Percentiles rank a stretch among this genome's conserved stretches.
These are phyloP conservation scores for Aspergillus niger DNA, from an alignment of 2,329 filamentous ascomycete species.

Conservation along the genomic window DNA sequence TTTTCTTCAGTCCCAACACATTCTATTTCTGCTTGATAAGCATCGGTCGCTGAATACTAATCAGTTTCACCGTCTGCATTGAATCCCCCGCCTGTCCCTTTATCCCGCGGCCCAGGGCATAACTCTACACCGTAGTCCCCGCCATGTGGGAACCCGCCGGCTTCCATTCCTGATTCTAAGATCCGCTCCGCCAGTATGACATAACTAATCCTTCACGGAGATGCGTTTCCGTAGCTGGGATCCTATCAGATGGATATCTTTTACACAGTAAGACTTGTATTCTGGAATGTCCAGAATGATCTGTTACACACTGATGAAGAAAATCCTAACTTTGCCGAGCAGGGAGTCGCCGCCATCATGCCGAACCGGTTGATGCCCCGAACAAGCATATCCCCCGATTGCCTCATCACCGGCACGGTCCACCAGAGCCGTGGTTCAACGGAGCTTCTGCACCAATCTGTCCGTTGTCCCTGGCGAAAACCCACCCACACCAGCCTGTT, in stretches of 20 bases:
- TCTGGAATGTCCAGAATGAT: too few species aligned
- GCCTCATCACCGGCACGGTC: neutral
- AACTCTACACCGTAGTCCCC: neutral
- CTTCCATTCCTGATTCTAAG: too few species aligned
- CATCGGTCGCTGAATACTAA: neutral
- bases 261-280: too few species aligned
- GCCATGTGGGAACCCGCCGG: neutral
- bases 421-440: conserved; percentile 1
- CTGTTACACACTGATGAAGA: too few species aligned
- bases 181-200: too few species aligned
- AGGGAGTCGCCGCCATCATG: too few species aligned
- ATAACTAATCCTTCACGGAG: too few species aligned
- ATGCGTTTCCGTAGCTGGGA: too few species aligned
- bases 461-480: neutral
- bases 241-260: too few species aligned
- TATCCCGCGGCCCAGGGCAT: neutral
- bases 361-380: neutral
- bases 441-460: neutral
- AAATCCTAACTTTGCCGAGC: too few species aligned
- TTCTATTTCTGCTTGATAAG: neutral
- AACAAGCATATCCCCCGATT: neutral
- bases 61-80: neutral
- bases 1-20: too few species aligned
- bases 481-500: neutral
- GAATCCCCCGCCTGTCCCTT: neutral